These are phyloP conservation scores for Pyrrhoderma noxium DNA, from an alignment of 1,284 basidiomycete genomes.

Conservation along the genomic window DNA sequence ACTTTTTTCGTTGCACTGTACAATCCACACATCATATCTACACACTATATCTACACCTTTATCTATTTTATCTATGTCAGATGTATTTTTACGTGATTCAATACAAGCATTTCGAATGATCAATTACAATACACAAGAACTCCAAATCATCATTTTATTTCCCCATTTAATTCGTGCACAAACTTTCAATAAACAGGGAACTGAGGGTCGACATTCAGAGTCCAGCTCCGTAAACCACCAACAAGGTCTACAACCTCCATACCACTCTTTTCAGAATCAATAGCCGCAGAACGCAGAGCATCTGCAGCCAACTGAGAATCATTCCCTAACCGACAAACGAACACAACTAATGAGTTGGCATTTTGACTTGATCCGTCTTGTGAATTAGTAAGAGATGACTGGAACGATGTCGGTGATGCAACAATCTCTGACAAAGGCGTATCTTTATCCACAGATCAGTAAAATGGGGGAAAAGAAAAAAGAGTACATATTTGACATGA, in stretches of 20 bases:
- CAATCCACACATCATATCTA: too few species aligned
- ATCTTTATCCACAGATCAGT: conserved; percentile 36
- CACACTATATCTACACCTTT: too few species aligned
- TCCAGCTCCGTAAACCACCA: conserved; percentile 77
- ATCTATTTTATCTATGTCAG: too few species aligned
- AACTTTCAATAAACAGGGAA: conserved; percentile 86
- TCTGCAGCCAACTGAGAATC: conserved; percentile 86
- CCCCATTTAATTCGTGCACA: too few species aligned
- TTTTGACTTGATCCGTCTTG: conserved; percentile 12
- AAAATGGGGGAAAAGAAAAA: background rate
- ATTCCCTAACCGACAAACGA: conserved; percentile 88
- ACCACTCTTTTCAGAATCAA: conserved; percentile 16
- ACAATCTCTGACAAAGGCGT: conserved; percentile 59
- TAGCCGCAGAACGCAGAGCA: conserved; percentile 38
- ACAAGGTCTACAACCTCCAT: conserved; percentile 50
- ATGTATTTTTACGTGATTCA: too few species aligned
- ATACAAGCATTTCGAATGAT: too few species aligned
- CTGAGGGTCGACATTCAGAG: conserved; percentile 54
- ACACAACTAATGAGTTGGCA: conserved; percentile 27
- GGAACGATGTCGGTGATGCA: conserved; percentile 42
- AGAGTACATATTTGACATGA: background rate
- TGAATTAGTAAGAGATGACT: conserved; percentile 25
- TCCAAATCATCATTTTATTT: too few species aligned
- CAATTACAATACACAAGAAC: too few species aligned
- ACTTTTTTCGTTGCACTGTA: too few species aligned